Conservation (phyloP, 1,139 yeast species). For the Blastobotrys malaysiensis region DNA sequence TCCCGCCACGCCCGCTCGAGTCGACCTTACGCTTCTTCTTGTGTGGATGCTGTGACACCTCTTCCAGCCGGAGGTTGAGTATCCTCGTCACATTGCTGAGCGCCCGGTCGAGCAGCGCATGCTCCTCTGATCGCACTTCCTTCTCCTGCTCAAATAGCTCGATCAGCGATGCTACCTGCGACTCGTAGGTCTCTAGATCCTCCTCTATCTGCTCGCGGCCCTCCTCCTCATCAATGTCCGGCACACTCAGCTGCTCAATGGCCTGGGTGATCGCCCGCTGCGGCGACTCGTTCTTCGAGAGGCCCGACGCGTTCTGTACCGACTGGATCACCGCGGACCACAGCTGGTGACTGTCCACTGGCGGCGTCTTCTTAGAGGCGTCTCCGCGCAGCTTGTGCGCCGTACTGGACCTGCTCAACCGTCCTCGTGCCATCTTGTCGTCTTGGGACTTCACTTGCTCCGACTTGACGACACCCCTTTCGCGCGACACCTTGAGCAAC, state of each 20-base stretch:
- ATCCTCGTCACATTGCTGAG: conserved; percentile 4
- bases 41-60: conserved; percentile 4
- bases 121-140: conserved; percentile 11
- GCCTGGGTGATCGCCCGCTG: not conserved
- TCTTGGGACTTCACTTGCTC: not conserved
- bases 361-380: not conserved
- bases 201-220: conserved; percentile 9
- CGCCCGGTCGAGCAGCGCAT: conserved; percentile 8
- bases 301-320: not conserved
- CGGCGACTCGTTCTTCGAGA: not conserved
- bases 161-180: conserved; percentile 6
- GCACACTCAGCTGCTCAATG: not conserved
- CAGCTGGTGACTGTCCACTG: not conserved
- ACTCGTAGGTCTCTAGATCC: conserved; percentile 10
- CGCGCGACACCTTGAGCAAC: not conserved
- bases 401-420: not conserved
- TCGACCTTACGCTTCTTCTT: conserved; percentile 9
- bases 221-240: not conserved
- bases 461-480: not conserved
- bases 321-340: not conserved
- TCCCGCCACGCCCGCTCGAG: not conserved
- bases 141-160: conserved; percentile 9
- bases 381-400: not conserved
- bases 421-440: not conserved
- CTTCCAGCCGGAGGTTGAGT: conserved; percentile 8